These are phyloP conservation scores for Gryganskiella cystojenkinii DNA, from an alignment of 192 early-diverging fungal species.

Conservation along the genomic window DNA sequence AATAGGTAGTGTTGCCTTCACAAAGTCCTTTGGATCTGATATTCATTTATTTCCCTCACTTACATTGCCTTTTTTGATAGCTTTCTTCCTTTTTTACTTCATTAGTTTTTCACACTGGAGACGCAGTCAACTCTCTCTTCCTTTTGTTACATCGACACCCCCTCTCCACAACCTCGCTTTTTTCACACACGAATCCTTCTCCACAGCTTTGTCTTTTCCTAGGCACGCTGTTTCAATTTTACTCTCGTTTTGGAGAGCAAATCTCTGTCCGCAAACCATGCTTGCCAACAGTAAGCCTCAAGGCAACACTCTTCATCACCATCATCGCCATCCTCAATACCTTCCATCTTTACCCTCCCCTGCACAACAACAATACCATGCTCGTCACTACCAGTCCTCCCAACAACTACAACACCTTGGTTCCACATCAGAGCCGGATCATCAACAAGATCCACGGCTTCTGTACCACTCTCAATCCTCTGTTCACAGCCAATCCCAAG, in stretches of 20 bases:
- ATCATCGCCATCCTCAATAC: background rate
- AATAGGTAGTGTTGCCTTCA: no score
- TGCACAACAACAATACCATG: background rate
- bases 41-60: background rate
- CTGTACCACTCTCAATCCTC: no score
- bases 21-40: no score
- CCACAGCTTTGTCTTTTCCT: no score
- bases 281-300: conserved; percentile 31
- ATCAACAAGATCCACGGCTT: no score
- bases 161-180: background rate
- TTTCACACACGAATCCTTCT: no score
- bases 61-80: background rate
- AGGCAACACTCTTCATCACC: background rate
- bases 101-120: background rate
- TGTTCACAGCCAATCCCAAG: no score
- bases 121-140: background rate
- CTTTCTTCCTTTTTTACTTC: background rate
- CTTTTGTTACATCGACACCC: background rate
- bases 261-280: no score
- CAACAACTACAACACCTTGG: background rate
- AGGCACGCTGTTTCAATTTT: no score
- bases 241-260: no score
- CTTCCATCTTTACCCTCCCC: background rate
- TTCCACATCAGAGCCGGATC: no score
- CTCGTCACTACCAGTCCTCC: background rate